Evolutionary conservation across 1,284 basidiomycete genomes (phyloP), one percentile per base, ranked within the genome.

Genomic region (Trametes pubescens): DNA sequence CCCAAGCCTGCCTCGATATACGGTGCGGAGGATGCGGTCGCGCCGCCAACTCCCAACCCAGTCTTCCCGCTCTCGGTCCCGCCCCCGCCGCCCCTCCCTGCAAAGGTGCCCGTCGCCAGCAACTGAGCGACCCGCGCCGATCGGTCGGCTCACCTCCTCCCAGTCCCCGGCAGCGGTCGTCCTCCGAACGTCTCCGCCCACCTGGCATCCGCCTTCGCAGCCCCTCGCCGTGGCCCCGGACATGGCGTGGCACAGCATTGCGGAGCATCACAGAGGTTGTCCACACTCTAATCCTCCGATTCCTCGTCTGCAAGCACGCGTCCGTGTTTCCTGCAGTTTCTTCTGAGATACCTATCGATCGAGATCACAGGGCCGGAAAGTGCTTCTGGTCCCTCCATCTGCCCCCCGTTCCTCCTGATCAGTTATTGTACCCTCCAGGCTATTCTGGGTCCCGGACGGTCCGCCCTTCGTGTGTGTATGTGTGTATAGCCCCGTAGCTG

Each of bases 1-100:
- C 34, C 24, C 34, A 5, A 51, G 13, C 13, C 46, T 22, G 13
- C 22, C 1, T 9, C 38, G 9, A 18, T 16, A 16, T 8, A 29
- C 4, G 35, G 34, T 44, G 44, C 24, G 35, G 32, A 18, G n/a
- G 35, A 40, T 73, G 62, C 72, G 70, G 34, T 8, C 26, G 43
- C 54, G 11, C 55, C 44, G 71, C 72, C 43, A 69, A 72, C 54
- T 26, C 26, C 73, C n/a, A 69, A 70, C 38, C 59, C 73, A 8
- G 29, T 8, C 43, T 67, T 59, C 58, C 48, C 70, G 8, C 67
- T 67, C 49, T 53, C 66, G 0, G 63, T 69, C 14, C 69, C 70
- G 47, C 66, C 74, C 21, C 77, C 76, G 4, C 76, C 76, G 14
- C 74, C 75, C 4, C 67, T 77, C 53, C 74, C 75, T 43, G 68